A percentile compares a stretch with the other conserved stretches of the same genome.
phyloP scores from a whole-genome alignment of 306 rosid species.

The Lotus japonicus region DNA sequence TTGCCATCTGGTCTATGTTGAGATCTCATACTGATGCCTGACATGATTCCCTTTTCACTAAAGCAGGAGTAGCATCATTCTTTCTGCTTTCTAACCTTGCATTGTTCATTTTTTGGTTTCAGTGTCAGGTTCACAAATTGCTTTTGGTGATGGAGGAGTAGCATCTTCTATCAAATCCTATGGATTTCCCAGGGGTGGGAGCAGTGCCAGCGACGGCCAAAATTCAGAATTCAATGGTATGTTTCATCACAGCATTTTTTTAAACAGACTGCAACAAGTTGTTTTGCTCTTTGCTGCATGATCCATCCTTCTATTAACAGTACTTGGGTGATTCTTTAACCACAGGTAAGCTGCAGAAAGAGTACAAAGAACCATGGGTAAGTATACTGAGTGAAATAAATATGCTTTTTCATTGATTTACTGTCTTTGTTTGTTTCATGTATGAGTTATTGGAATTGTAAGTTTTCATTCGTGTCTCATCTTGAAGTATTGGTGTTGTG shows the following conservation, averaged over 20 bases:
- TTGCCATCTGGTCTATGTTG: not conserved
- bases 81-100: constrained; percentile 3
- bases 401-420: not conserved
- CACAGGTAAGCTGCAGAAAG: constrained; percentile 38
- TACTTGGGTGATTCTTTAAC: constrained; percentile 22
- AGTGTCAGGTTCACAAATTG: constrained; percentile 60
- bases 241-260: constrained; percentile 16
- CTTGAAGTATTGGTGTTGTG: constrained; percentile 18
- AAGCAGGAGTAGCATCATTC: not conserved
- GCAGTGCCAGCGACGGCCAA: constrained; percentile 12
- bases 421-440: not conserved
- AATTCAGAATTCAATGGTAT: constrained; percentile 39
- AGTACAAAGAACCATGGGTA: constrained; percentile 80
- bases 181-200: constrained; percentile 33
- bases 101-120: constrained; percentile 22
- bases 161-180: constrained; percentile 42
- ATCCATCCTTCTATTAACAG: constrained; percentile 8
- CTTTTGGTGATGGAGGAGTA: constrained; percentile 68
- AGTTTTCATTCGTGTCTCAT: constrained; percentile 14
- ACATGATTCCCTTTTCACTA: not conserved
- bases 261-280: not conserved
- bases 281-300: constrained; percentile 16
- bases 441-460: not conserved
- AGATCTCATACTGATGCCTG: not conserved
- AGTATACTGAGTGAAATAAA: constrained; percentile 21